These are phyloP conservation scores for Albizia julibrissin DNA, from an alignment of 306 rosid genomes.

Conservation along the genomic window DNA sequence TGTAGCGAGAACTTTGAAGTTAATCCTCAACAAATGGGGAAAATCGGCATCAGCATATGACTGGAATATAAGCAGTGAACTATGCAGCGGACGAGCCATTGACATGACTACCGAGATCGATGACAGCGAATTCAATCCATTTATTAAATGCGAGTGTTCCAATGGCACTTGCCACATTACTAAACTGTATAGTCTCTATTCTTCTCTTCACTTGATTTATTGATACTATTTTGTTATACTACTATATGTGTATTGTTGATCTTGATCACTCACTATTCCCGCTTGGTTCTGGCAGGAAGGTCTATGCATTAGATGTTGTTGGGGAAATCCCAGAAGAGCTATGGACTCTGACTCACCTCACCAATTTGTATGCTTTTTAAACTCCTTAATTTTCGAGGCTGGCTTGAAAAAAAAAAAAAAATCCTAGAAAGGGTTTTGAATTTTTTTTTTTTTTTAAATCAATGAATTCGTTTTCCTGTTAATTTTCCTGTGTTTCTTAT, in stretches of 20 bases:
- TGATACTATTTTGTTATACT: neutral
- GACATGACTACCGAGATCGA: slow-evolving; percentile 10
- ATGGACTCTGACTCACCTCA: slow-evolving; percentile 70
- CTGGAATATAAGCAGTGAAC: slow-evolving; percentile 76
- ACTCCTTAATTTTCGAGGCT: neutral
- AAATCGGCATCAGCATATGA: slow-evolving; percentile 22
- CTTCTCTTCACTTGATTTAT: neutral
- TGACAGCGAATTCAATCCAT: slow-evolving; percentile 42
- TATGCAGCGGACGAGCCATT: slow-evolving; percentile 66
- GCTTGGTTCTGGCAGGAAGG: slow-evolving; percentile 52
- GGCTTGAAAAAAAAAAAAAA: neutral
- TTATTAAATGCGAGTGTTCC: slow-evolving; percentile 71
- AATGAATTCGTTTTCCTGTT: neutral
- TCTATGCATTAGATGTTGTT: slow-evolving; percentile 42
- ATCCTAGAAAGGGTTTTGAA: neutral
- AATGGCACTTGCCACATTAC: slow-evolving; percentile 60
- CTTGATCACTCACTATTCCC: neutral
- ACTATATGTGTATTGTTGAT: neutral
- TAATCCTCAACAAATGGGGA: slow-evolving; percentile 63
- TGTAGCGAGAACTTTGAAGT: slow-evolving; percentile 64
- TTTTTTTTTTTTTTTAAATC: neutral
- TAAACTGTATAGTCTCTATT: slow-evolving; percentile 45
- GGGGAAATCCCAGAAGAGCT: slow-evolving; percentile 73
- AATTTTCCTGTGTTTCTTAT: neutral
- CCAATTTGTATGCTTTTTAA: slow-evolving; percentile 58